phyloP scores from a whole-genome alignment of 2,329 filamentous ascomycete species.

The Exserohilum rostratum region DNA sequence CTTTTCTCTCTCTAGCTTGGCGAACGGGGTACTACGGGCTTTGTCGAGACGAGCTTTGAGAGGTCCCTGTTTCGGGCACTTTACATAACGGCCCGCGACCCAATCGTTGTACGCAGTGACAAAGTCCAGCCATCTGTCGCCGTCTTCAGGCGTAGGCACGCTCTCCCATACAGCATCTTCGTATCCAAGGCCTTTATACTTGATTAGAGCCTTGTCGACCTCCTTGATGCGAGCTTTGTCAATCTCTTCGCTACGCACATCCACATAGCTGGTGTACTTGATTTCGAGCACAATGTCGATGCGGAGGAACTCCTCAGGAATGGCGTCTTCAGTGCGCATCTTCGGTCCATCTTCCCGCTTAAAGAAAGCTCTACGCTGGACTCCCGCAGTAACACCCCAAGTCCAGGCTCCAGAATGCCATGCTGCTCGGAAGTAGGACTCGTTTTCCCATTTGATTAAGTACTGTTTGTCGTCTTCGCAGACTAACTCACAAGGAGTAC shows the following conservation, averaged over 20 bases:
- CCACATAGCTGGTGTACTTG: constrained; percentile 66
- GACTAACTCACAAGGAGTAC: constrained; percentile 62
- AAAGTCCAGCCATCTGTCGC: constrained; percentile 79
- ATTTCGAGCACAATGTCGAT: constrained; percentile 90
- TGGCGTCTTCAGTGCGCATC: constrained; percentile 75
- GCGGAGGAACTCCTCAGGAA: constrained; percentile 84
- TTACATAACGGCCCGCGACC: constrained; percentile 77
- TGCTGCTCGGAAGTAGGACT: constrained; percentile 79
- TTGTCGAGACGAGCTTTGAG: constrained; percentile 72
- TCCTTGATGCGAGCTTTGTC: constrained; percentile 75
- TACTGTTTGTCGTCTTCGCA: constrained; percentile 86
- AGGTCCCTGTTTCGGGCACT: constrained; percentile 57
- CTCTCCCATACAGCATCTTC: constrained; percentile 90
- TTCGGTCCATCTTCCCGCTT: constrained; percentile 73
- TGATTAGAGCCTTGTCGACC: constrained; percentile 78
- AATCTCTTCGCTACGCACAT: constrained; percentile 67
- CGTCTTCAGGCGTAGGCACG: constrained; percentile 70
- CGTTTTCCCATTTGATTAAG: constrained; percentile 82
- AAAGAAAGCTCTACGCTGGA: constrained; percentile 76
- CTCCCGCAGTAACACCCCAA: constrained; percentile 67
- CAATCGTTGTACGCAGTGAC: constrained; percentile 84
- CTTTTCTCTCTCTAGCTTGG: constrained; percentile 67
- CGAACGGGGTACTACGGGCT: constrained; percentile 71
- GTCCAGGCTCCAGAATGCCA: constrained; percentile 95
- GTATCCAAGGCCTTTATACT: constrained; percentile 90